Conservation (phyloP, 805 yeast genomes). For the Ogataea minuta region DNA sequence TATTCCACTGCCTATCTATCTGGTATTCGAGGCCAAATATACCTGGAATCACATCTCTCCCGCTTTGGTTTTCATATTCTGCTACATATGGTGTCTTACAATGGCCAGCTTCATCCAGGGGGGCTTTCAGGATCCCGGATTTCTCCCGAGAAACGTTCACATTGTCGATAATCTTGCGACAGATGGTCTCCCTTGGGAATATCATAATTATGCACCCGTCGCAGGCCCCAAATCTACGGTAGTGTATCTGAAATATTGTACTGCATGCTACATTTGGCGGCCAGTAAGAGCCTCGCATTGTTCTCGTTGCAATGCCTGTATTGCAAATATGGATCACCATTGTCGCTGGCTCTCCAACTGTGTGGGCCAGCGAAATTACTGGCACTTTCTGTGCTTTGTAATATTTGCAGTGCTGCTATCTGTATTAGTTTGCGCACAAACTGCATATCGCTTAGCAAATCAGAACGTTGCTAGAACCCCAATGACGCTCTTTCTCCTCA, state of each 20-base stretch:
- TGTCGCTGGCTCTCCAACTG: constrained; percentile 70
- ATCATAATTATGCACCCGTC: constrained; percentile 46
- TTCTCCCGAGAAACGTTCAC: constrained; percentile 66
- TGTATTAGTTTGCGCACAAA: constrained; percentile 28
- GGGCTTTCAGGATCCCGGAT: constrained; percentile 67
- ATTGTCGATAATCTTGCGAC: constrained; percentile 39
- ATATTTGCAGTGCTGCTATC: constrained; percentile 35
- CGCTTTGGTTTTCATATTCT: constrained; percentile 52
- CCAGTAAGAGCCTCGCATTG: constrained; percentile 79
- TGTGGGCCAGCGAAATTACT: constrained; percentile 70
- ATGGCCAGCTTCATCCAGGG: constrained; percentile 51
- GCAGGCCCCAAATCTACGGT: constrained; percentile 40
- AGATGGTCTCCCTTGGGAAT: constrained; percentile 53
- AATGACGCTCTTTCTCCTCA: constrained; percentile 49
- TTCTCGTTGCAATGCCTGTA: constrained; percentile 63
- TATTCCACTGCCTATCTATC: constrained; percentile 50
- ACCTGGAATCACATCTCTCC: constrained; percentile 57
- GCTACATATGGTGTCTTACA: constrained; percentile 55
- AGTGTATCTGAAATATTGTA: constrained; percentile 46
- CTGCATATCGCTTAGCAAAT: constrained; percentile 28
- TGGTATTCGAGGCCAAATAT: constrained; percentile 51
- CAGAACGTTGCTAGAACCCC: constrained; percentile 29
- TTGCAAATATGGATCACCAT: constrained; percentile 62
- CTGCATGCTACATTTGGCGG: constrained; percentile 70
- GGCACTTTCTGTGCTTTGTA: constrained; percentile 56